Evolutionary conservation across 2,329 filamentous ascomycete genomes (phyloP), one percentile per base, ranked within the genome.

Genomic region (Cladorrhinum sp.): DNA sequence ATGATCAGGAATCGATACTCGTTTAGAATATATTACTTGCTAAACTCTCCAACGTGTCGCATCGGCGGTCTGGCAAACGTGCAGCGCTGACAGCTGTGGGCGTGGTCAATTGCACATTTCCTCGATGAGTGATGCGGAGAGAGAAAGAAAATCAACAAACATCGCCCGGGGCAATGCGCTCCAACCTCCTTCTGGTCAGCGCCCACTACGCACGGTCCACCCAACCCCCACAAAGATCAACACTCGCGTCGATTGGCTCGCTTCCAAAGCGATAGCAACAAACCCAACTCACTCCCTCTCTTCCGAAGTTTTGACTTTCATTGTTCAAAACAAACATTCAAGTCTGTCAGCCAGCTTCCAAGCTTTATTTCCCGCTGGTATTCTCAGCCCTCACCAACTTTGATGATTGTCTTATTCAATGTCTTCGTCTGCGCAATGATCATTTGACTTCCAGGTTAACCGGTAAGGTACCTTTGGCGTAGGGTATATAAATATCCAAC

Each of bases 111-210:
- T 60, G 63, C 60, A 57, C 65, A 61, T 60, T 66, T 63, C 39
- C 57, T 55, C 54, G 39, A 56, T 39, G 60, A 33, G 33, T 39
- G 33, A 24, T 57, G 50, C 59, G 58, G 62, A 61, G 62, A 46
- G 59, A 62, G 65, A 61, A 68, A 67, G 33, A 64, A 67, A 68
- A 68, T 68, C 66, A 68, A 68, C 65, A 69, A 69, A 68, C 66
- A 68, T 52, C 65, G 63, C 67, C 64, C 62, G 63, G 67, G 67
- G 66, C 64, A 68, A 68, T 68, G 65, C 63, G 63, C 60, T 63
- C 30, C 62, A 59, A 33, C 60, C 64, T 58, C 58, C 48, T 58
- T 59, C 48, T 54, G 39, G 55, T 63, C 59, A 57, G 58, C 59
- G 54, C 52, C 57, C 60, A 60, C 65, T 64, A 55, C 57, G 65